phyloP scores from a whole-genome alignment of 208 protist species.

The Herpetomonas samuelpessoai region DNA sequence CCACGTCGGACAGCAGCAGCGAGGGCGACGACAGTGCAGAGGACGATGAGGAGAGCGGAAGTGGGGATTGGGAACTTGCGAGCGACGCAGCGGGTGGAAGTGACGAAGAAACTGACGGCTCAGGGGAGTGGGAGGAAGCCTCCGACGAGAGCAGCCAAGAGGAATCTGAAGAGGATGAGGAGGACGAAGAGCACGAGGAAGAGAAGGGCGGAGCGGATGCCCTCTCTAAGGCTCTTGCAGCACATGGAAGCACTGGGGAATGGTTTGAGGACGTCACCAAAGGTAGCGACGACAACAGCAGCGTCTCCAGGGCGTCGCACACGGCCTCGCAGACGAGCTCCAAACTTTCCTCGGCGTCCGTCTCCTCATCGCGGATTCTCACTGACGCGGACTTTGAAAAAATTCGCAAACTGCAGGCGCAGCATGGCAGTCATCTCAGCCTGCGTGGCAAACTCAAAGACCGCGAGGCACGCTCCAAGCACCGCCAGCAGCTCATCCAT shows the following conservation, averaged over 20 bases:
- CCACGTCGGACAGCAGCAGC: constrained; percentile 3
- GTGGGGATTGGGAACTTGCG: too few species aligned
- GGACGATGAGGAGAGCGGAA: constrained; percentile 9
- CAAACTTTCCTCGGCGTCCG: constrained; percentile 29
- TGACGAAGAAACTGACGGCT: constrained; percentile 16
- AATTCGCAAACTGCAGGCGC: constrained; percentile 70
- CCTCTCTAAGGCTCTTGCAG: constrained; percentile 14
- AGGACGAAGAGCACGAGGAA: constrained; percentile 22
- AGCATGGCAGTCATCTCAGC: constrained; percentile 67
- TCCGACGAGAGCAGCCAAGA: constrained; percentile 18
- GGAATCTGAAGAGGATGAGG: constrained; percentile 19
- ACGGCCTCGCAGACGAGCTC: constrained; percentile 33
- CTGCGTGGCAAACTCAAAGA: constrained; percentile 77
- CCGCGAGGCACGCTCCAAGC: constrained; percentile 41
- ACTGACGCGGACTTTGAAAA: constrained; percentile 83
- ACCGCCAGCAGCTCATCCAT: constrained; percentile 72
- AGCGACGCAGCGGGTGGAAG: constrained; percentile 15
- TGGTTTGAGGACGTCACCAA: constrained; percentile 74
- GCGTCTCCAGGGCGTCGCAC: constrained; percentile 13
- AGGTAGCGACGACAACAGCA: constrained; percentile 9
- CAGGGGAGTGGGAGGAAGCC: constrained; percentile 16
- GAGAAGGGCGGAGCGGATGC: constrained; percentile 38
- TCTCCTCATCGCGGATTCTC: constrained; percentile 61
- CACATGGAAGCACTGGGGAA: constrained; percentile 5
- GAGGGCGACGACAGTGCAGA: constrained; percentile 8